Conservation (phyloP, 2,329 filamentous ascomycete genomes). For the Ophiostoma montium region DNA sequence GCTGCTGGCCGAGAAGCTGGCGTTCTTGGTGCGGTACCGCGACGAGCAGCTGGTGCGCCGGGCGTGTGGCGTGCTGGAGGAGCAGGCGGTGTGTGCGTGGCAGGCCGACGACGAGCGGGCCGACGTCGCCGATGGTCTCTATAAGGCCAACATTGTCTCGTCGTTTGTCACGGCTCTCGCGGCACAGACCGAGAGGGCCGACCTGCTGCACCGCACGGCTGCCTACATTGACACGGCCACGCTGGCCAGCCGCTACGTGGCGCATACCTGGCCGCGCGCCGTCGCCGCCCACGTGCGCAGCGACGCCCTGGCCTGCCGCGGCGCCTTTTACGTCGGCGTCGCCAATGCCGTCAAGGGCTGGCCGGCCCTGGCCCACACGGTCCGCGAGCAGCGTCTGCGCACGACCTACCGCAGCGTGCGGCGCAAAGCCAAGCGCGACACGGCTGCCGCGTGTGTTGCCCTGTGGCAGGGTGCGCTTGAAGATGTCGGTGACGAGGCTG, state of each 20-base stretch:
- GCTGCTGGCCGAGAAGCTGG: slow-evolving; percentile 17
- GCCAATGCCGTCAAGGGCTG: slow-evolving; percentile 12
- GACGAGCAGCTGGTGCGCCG: slow-evolving; percentile 12
- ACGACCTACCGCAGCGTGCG: slow-evolving; percentile 12
- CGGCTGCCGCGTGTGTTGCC: slow-evolving; percentile 9
- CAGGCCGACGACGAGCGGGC: background rate
- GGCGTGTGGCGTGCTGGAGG: background rate
- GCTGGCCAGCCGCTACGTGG: slow-evolving; percentile 1
- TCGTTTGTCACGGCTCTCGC: background rate
- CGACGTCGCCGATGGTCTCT: slow-evolving; percentile 1
- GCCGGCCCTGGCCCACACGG: slow-evolving; percentile 6
- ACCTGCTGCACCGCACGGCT: background rate
- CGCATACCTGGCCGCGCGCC: background rate
- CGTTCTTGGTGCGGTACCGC: slow-evolving; percentile 15
- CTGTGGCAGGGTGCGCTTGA: slow-evolving; percentile 6
- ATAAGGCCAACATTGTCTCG: background rate
- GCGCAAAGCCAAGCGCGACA: slow-evolving; percentile 10
- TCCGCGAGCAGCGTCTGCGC: slow-evolving; percentile 12
- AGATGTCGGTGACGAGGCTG: background rate
- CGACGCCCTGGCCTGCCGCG: slow-evolving; percentile 9
- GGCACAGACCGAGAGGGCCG: background rate
- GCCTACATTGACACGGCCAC: background rate
- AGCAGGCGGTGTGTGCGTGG: background rate
- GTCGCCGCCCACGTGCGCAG: slow-evolving; percentile 3
- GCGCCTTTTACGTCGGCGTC: slow-evolving; percentile 14